Conservation (phyloP, 495 filamentous ascomycete species). For the Aspergillus biplanus region DNA sequence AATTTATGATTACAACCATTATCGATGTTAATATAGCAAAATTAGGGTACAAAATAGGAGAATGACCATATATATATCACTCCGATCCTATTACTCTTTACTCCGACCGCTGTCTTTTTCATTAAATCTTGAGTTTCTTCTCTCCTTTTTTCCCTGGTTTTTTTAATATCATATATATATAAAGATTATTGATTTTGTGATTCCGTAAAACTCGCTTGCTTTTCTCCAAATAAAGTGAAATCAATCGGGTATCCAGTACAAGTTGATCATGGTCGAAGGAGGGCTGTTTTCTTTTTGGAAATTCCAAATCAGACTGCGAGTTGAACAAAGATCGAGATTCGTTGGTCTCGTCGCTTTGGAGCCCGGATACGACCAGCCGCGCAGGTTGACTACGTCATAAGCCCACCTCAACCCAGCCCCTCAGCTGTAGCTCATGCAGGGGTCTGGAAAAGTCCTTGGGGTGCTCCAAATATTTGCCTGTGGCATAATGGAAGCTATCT, state of each 20-base stretch:
- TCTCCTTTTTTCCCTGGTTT: not conserved
- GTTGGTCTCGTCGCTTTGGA: not conserved
- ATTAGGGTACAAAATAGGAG: conserved; percentile 6
- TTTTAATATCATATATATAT: not conserved
- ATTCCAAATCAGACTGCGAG: conserved; percentile 30
- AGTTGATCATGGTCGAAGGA: conserved; percentile 17
- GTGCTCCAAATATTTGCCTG: conserved; percentile 6
- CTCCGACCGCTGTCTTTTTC: not conserved
- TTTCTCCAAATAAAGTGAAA: conserved; percentile 22
- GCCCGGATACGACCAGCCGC: not conserved
- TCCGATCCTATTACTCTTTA: not conserved
- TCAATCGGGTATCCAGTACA: conserved; percentile 50
- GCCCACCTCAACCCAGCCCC: not conserved
- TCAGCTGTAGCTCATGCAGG: not conserved
- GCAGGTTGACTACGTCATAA: conserved; percentile 15
- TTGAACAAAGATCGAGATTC: conserved; percentile 30
- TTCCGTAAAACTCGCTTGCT: conserved; percentile 9
- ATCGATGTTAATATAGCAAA: conserved; percentile 3
- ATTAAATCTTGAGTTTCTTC: not conserved
- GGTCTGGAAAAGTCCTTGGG: conserved; percentile 2
- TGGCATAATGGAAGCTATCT: not conserved
- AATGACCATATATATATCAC: conserved; percentile 3
- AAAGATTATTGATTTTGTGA: not conserved
- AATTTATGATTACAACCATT: not conserved
- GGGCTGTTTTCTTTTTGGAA: conserved; percentile 13